These are phyloP conservation scores for Lolium multiflorum DNA, from an alignment of 176 grass and related monocot genomes.

Conservation along the genomic window DNA sequence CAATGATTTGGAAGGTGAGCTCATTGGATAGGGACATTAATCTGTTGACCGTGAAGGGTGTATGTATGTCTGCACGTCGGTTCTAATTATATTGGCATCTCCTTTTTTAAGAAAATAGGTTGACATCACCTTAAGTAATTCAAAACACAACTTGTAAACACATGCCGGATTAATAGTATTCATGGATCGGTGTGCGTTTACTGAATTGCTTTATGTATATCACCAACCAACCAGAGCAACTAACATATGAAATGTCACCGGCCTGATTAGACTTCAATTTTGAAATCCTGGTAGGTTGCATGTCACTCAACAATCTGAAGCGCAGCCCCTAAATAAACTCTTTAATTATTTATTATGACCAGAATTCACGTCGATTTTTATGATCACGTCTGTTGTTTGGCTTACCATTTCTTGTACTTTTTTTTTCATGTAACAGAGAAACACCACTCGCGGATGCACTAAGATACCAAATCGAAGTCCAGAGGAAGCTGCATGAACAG, in stretches of 20 bases:
- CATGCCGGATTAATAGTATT: neutral
- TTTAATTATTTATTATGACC: neutral
- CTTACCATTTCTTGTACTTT: conserved; percentile 27
- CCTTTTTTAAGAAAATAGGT: no score
- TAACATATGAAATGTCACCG: neutral
- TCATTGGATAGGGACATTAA: conserved; percentile 33
- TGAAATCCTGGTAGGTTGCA: neutral
- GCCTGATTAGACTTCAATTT: neutral
- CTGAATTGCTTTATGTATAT: neutral
- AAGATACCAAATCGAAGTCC: conserved; percentile 84
- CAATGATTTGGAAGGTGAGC: conserved; percentile 42
- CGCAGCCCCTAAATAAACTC: neutral
- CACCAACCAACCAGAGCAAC: neutral
- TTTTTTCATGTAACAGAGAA: conserved; percentile 57
- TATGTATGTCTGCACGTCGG: neutral
- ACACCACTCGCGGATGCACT: conserved; percentile 72
- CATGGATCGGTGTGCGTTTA: neutral
- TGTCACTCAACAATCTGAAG: neutral
- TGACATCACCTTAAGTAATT: neutral
- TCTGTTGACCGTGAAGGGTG: neutral
- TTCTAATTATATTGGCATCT: neutral
- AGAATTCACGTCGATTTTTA: neutral
- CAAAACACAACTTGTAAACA: neutral
- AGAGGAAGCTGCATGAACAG: conserved; percentile 82
- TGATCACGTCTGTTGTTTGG: neutral